phyloP scores from a whole-genome alignment of 805 yeast genomes.

The Zygoascus bituminiphila region DNA sequence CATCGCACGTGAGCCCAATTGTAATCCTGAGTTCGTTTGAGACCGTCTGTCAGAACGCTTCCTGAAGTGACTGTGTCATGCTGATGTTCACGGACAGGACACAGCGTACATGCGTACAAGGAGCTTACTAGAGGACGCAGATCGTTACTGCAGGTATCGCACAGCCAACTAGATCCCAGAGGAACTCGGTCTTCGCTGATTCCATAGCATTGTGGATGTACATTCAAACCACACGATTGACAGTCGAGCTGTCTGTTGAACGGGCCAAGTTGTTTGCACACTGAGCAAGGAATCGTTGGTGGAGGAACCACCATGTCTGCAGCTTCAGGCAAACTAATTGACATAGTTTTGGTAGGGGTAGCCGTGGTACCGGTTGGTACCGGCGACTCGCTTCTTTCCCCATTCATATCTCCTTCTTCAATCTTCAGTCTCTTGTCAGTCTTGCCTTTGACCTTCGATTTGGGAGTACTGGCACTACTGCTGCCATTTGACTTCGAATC shows the following conservation, averaged over 20 bases:
- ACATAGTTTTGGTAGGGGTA: background rate
- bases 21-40: conserved; percentile 59
- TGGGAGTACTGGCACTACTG: background rate
- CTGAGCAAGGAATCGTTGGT: conserved; percentile 41
- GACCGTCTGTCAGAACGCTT: conserved; percentile 46
- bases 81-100: conserved; percentile 44
- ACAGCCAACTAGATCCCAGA: conserved; percentile 48
- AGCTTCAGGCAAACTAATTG: background rate
- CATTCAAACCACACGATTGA: conserved; percentile 55
- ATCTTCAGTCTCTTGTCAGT: conserved; percentile 6
- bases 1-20: conserved; percentile 77
- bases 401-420: conserved; percentile 9
- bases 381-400: conserved; percentile 14
- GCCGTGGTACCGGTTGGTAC: background rate
- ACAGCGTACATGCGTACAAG: conserved; percentile 56
- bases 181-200: conserved; percentile 19
- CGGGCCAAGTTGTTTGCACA: conserved; percentile 41
- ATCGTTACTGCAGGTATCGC: conserved; percentile 73
- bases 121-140: conserved; percentile 50
- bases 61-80: conserved; percentile 14
- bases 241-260: conserved; percentile 44
- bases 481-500: background rate
- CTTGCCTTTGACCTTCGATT: background rate
- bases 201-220: conserved; percentile 69
- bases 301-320: conserved; percentile 12